phyloP scores from a whole-genome alignment of 306 rosid species.

The Begonia fuchsioides region DNA sequence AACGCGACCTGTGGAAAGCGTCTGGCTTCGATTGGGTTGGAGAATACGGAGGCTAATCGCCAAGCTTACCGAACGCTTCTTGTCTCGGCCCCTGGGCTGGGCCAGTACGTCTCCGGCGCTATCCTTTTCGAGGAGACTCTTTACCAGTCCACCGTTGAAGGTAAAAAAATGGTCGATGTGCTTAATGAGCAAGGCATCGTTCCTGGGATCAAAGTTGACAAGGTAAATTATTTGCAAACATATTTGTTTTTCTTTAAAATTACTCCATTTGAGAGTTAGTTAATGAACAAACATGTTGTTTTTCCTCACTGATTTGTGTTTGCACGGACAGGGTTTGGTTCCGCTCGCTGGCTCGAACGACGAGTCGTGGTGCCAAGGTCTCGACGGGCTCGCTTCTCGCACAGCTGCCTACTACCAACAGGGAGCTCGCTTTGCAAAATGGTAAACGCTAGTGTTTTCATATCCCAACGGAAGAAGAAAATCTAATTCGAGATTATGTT shows the following conservation, averaged over 20 bases:
- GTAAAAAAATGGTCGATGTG: constrained; percentile 70
- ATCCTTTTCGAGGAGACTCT: constrained; percentile 93
- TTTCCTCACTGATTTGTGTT: neutral
- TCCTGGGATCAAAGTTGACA: constrained; percentile 86
- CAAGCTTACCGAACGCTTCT: constrained; percentile 86
- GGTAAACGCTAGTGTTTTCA: constrained; percentile 22
- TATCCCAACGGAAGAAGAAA: neutral
- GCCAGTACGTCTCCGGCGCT: constrained; percentile 75
- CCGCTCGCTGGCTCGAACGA: constrained; percentile 66
- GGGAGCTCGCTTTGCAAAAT: constrained; percentile 96
- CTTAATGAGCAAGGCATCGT: constrained; percentile 52
- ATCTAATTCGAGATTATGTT: neutral
- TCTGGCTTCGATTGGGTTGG: constrained; percentile 84
- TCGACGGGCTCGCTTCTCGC: constrained; percentile 87
- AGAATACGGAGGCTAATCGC: constrained; percentile 87
- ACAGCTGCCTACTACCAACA: constrained; percentile 85
- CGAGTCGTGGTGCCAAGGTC: constrained; percentile 97
- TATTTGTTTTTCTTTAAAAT: neutral
- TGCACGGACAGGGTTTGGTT: constrained; percentile 55
- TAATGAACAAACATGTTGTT: neutral
- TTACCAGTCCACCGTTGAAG: constrained; percentile 74
- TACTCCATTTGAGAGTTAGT: neutral
- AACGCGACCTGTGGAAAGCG: constrained; percentile 92
- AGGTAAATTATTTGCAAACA: constrained; percentile 26
- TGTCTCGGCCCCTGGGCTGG: constrained; percentile 53